These are phyloP conservation scores for Claviceps pazoutovae DNA, from an alignment of 2,329 filamentous ascomycete genomes.

Conservation along the genomic window DNA sequence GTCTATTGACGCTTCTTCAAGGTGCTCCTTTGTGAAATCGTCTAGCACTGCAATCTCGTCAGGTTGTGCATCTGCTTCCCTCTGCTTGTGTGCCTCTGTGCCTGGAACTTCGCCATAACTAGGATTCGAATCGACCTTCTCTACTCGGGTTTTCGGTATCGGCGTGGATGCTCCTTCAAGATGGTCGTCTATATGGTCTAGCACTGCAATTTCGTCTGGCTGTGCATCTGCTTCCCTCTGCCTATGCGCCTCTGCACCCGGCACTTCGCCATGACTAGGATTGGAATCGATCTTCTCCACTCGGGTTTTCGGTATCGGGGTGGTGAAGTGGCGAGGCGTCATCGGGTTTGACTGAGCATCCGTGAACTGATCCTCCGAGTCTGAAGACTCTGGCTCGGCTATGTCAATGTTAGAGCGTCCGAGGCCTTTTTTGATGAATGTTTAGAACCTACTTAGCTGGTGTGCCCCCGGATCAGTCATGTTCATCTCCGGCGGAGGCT, in stretches of 20 bases:
- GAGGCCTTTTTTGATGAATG: neutral
- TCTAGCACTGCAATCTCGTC: slow-evolving; percentile 43
- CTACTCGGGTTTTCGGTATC: slow-evolving; percentile 44
- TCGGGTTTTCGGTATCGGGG: slow-evolving; percentile 43
- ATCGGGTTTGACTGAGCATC: slow-evolving; percentile 44
- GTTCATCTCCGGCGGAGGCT: slow-evolving; percentile 18
- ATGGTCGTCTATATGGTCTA: too few relatives aligned
- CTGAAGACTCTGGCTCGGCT: slow-evolving; percentile 35
- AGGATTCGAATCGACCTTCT: slow-evolving; percentile 38
- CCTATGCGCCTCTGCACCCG: slow-evolving; percentile 43
- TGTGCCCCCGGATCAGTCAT: slow-evolving; percentile 43
- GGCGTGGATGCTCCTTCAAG: slow-evolving; percentile 23
- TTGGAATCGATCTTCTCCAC: slow-evolving; percentile 43
- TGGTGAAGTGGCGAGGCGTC: slow-evolving; percentile 25
- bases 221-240: slow-evolving; percentile 42
- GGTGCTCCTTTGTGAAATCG: slow-evolving; percentile 13
- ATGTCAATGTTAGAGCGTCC: slow-evolving; percentile 12
- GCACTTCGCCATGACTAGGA: slow-evolving; percentile 43
- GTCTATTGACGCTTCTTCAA: slow-evolving; percentile 12
- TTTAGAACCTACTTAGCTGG: slow-evolving; percentile 34
- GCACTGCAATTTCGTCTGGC: slow-evolving; percentile 27
- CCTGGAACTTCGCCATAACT: slow-evolving; percentile 48
- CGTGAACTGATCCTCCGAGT: slow-evolving; percentile 57
- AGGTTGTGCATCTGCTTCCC: slow-evolving; percentile 42
- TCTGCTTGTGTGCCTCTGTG: slow-evolving; percentile 41